phyloP scores from a whole-genome alignment of 1,284 basidiomycete genomes.

The Afroboletus lepidellus region DNA sequence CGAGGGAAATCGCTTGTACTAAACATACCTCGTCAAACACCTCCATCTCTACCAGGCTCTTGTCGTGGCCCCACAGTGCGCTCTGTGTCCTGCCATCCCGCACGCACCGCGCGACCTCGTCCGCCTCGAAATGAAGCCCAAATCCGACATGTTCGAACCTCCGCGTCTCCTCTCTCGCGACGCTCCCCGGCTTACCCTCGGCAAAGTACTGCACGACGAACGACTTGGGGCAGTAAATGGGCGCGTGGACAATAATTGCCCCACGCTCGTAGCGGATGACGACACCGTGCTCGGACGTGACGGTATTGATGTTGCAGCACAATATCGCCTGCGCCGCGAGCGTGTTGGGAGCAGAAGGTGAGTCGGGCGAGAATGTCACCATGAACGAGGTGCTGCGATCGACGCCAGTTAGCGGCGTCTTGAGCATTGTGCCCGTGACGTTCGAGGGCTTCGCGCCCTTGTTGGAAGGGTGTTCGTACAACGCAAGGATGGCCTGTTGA shows the following conservation, averaged over 20 bases:
- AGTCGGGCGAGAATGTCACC: conserved; percentile 58
- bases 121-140: conserved; percentile 77
- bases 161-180: conserved; percentile 54
- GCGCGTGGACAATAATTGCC: conserved; percentile 57
- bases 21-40: conserved; percentile 75
- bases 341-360: conserved; percentile 34
- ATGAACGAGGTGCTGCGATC: conserved; percentile 78
- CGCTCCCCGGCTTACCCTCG: conserved; percentile 45
- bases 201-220: conserved; percentile 65
- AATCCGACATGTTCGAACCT: conserved; percentile 55
- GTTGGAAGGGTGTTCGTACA: conserved; percentile 81
- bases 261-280: conserved; percentile 69
- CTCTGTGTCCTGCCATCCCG: conserved; percentile 77
- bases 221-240: conserved; percentile 61
- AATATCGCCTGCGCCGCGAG: conserved; percentile 67
- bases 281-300: conserved; percentile 47
- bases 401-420: conserved; percentile 74
- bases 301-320: conserved; percentile 59
- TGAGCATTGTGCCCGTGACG: conserved; percentile 65
- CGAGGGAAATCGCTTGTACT: not conserved
- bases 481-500: conserved; percentile 62
- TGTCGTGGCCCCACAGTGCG: conserved; percentile 69
- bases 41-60: conserved; percentile 75
- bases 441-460: conserved; percentile 51
- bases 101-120: conserved; percentile 82